Evolutionary conservation across 345 rosid genomes (phyloP), one percentile per base, ranked within the genome.

Genomic region (Rhodomyrtus tomentosa): DNA sequence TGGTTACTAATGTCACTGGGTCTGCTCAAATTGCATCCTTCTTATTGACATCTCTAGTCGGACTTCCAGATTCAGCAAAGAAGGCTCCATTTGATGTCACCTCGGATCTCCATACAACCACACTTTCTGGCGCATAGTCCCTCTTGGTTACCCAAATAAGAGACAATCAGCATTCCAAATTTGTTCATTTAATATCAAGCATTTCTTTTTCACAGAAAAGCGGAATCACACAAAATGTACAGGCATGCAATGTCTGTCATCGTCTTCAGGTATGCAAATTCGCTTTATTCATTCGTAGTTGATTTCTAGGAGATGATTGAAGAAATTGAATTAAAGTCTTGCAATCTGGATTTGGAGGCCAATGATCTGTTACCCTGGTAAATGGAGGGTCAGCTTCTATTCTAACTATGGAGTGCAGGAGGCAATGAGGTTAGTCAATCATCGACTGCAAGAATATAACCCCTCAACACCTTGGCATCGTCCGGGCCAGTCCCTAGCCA

Each of bases 21-120:
- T 88, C 86, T 24, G 95, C 89, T 29, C 51, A 55, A n/a, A 93
- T 88, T 68, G 87, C 72, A 74, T 86, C 88, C 73, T 52, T 72
- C 24, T 76, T 87, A 58, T 85, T 3, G 3, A 73, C 83, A 36
- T 32, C 55, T 22, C 22, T 72, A 4, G 83, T 86, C 3, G 89
- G 84, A n/a, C 50, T 87, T 8, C 93, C 96, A 0, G 98, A 93
- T 87, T 90, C 84, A 55, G 90, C 88, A 80, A 95, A 93, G 86
- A 87, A 91, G 52, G 95, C 94, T 7, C 96, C 98, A 21, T 94
- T 92, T 84, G 91, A 10, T 84, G 92, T 81, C 81, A 91, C 89
- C 86, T 87, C 91, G 40, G 98, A 94, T 88, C 86, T 90, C 98
- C 98, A 94, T 5, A 13, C 86, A 87, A 91, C 98, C 98, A 93